Evolutionary conservation across 441 rosid species (phyloP).

Genomic region (Viola pubescens): DNA sequence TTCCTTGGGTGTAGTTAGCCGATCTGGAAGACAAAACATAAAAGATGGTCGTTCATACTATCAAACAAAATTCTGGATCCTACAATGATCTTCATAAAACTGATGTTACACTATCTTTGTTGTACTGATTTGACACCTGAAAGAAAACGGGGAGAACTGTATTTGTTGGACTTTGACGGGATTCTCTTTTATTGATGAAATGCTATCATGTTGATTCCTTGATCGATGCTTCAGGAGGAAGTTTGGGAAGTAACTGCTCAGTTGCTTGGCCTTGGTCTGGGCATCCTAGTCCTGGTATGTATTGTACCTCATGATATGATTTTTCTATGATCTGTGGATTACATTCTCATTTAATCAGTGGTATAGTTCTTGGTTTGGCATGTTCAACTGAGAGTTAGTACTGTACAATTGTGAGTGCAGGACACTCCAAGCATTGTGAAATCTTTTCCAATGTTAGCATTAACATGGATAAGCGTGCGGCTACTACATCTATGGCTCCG

Average conservation of each 20-base stretch:
- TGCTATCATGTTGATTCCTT: slow-evolving; percentile 8
- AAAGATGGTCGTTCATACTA: too few relatives aligned
- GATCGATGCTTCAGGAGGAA: slow-evolving; percentile 62
- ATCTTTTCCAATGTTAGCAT: slow-evolving; percentile 55
- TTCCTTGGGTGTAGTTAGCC: too few relatives aligned
- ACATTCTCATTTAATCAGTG: background rate
- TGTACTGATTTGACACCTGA: background rate
- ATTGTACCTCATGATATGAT: slow-evolving; percentile 4
- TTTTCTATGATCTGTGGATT: slow-evolving; percentile 4
- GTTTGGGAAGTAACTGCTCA: slow-evolving; percentile 99
- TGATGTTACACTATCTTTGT: background rate
- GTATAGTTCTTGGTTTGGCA: background rate
- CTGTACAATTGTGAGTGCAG: slow-evolving; percentile 34
- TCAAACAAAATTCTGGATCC: background rate
- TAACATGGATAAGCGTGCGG: slow-evolving; percentile 69
- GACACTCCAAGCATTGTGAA: slow-evolving; percentile 82
- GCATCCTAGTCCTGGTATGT: slow-evolving; percentile 75
- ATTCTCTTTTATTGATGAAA: slow-evolving; percentile 8
- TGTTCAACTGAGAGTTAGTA: slow-evolving; percentile 15
- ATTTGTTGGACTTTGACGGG: background rate
- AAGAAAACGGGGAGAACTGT: background rate
- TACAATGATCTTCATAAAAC: background rate
- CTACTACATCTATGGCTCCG: slow-evolving; percentile 89
- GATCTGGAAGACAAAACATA: too few relatives aligned
- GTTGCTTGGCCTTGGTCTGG: slow-evolving; percentile 78